A percentile compares a stretch with the other conserved stretches of the same genome.
These are phyloP conservation scores for Fusarium buharicum DNA, from an alignment of 2,329 filamentous ascomycete genomes.

Conservation along the genomic window DNA sequence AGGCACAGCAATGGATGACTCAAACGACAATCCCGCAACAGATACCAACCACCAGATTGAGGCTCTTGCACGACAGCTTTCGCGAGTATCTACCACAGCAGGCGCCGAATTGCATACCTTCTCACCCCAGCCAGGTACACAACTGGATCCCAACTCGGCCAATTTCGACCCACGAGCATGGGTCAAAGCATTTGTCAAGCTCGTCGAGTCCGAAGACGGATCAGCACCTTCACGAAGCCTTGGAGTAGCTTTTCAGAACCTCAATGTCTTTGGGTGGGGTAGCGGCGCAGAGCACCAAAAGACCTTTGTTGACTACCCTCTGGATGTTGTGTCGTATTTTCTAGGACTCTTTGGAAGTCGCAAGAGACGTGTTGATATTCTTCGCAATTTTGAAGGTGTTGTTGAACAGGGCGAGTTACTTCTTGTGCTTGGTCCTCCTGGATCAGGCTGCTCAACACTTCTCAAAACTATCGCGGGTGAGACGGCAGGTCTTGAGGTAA, in stretches of 20 bases:
- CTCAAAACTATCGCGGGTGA: constrained; percentile 67
- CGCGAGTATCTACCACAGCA: constrained; percentile 22
- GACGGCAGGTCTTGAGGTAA: constrained; percentile 52
- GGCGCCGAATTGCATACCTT: constrained; percentile 33
- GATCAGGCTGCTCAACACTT: constrained; percentile 65
- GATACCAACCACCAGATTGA: constrained; percentile 16
- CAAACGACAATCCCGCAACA: not conserved
- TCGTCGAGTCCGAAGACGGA: constrained; percentile 42
- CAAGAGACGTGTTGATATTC: constrained; percentile 40
- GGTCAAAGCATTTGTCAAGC: constrained; percentile 42
- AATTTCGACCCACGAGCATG: constrained; percentile 44
- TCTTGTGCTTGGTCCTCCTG: constrained; percentile 62
- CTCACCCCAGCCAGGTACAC: constrained; percentile 33
- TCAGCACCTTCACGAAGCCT: constrained; percentile 41
- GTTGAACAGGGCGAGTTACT: constrained; percentile 46
- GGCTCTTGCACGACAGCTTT: constrained; percentile 28
- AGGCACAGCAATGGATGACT: not conserved
- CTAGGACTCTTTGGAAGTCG: constrained; percentile 1
- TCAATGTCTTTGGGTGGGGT: constrained; percentile 46
- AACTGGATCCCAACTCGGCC: constrained; percentile 42
- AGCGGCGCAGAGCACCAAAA: constrained; percentile 42
- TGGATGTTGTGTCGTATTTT: constrained; percentile 25
- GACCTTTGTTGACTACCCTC: constrained; percentile 37
- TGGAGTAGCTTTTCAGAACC: constrained; percentile 44
- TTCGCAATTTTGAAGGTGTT: constrained; percentile 46